Evolutionary conservation across 2,329 filamentous ascomycete genomes (phyloP), one percentile per base, ranked within the genome.

Genomic region (Fusarium sp.): DNA sequence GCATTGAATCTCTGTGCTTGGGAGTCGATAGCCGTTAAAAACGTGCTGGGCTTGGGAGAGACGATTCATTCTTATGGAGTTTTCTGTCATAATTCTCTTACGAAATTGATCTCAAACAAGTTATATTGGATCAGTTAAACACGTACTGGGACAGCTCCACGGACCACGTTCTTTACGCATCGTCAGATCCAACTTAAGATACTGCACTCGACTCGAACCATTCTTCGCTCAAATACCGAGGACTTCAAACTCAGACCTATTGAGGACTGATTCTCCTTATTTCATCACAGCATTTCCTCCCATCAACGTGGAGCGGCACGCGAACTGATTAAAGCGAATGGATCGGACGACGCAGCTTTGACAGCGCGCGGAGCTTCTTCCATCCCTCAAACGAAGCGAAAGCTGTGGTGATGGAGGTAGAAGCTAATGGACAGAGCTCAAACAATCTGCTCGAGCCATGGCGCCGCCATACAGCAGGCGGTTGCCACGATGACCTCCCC

Each of bases 371-470:
- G 67, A 71, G 70, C 56, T 56, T 58, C 58, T 56, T 63, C 56
- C 59, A 55, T 59, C 61, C 59, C 60, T 62, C 46, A 62, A 41
- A 37, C 70, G 67, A 68, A 71, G 70, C 58, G 62, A 41, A 62
- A 67, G 65, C 67, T 71, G 59, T 73, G 46, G 70, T 63, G 28
- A 74, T 74, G 70, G 71, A 74, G 62, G 64, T 74, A 63, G 71
- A 70, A 51, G 48, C 68, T 14, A 73, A 62, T 45, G 60, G 62
- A n/a, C 70, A 73, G 66, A 71, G 39, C 50, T 69, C 72, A 44
- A 63, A 70, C 32, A 67, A 63, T 47, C 54, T 73, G 47, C 66
- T 74, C 41, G 71, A 74, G 64, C 56, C 66, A 35, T 74, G 72
- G 72, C 62, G 66, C 24, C 51, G 57, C 56, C 63, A 67, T 55